Conservation (phyloP, 2,329 filamentous ascomycete genomes). For the Pyricularia grisea region DNA sequence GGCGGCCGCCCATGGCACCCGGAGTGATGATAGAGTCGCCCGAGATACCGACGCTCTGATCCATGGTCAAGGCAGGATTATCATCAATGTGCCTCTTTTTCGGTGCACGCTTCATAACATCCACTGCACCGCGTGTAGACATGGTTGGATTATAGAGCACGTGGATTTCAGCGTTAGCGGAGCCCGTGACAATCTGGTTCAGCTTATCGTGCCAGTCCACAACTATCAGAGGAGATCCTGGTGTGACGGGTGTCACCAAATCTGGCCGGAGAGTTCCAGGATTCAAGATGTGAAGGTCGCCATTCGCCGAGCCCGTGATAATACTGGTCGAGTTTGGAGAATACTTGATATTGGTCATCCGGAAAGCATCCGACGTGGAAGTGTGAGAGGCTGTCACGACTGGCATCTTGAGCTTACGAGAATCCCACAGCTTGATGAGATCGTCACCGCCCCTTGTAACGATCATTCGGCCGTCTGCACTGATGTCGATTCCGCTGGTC, state of each 20-base stretch:
- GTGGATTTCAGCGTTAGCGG: constrained; percentile 81
- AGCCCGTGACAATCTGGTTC: constrained; percentile 93
- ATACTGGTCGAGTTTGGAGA: constrained; percentile 76
- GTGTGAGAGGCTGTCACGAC: constrained; percentile 69
- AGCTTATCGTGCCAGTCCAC: constrained; percentile 90
- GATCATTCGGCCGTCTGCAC: constrained; percentile 79
- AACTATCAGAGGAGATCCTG: constrained; percentile 70
- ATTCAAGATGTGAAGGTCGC: constrained; percentile 86
- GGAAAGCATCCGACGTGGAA: constrained; percentile 76
- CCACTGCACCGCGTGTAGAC: constrained; percentile 72
- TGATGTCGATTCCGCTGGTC: constrained; percentile 89
- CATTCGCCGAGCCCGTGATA: constrained; percentile 78
- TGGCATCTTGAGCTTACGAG: constrained; percentile 85
- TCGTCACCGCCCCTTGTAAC: constrained; percentile 88
- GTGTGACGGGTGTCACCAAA: constrained; percentile 80
- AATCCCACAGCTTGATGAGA: constrained; percentile 94
- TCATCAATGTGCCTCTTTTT: constrained; percentile 96
- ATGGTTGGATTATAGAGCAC: constrained; percentile 83
- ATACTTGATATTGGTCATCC: constrained; percentile 82
- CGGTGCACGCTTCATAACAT: constrained; percentile 85
- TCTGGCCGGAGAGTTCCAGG: constrained; percentile 82
- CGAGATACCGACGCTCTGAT: constrained; percentile 70
- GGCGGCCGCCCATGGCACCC: constrained; percentile 46
- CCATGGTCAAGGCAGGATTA: constrained; percentile 77
- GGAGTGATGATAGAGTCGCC: constrained; percentile 72